Base-by-base conservation (phyloP, 129 eudicot species). In the Flaveria trinervia region DNA sequence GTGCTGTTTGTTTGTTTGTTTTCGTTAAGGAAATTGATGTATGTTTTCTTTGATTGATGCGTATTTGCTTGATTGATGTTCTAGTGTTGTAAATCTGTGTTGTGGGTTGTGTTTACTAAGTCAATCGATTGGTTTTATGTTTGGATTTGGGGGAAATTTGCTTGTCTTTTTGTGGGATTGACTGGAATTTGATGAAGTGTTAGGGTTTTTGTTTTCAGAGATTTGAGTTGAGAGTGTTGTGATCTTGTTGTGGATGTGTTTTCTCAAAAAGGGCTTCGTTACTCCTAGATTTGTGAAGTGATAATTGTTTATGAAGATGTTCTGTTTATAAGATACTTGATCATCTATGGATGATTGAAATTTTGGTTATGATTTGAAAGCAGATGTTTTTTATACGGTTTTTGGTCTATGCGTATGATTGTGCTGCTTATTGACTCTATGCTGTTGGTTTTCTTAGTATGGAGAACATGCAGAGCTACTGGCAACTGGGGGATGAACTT, bases 401-500 rank as follows among this genome's bases (percentile, higher is more conserved):
- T 30, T 30, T 30, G 36, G 36, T 30, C 36, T 55, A 9, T 13
- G 68, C 6, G 1, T 50, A 23, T 25, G 62, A 51, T 12, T 71
- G 61, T 51, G 46, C 48, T 51, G 9, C 2, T 23, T 61, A 22
- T 18, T 56, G 26, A 48, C 0, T 28, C 30, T 17, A 20, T 81
- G 48, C 0, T 12, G 9, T 20, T 71, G 72, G 43, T 77, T 56
- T 81, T 61, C 30, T 76, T 71, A 89, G 84, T 70, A 89, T 92
- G 97, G 97, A 90, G 84, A 84, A 64, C 72, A 79, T 87, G 85
- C 81, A 87, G n/a, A 89, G 89, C 83, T 95, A 79, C 70, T 95
- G 99, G 99, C 97, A 95, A 61, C 65, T 92, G 68, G 97, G 99
- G 30, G 97, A 95, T 36, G 97, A 91, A 70, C 94, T 95, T 16